Base-by-base conservation (phyloP, 257 asterid genomes). In the Solanum lycopersicoides region DNA sequence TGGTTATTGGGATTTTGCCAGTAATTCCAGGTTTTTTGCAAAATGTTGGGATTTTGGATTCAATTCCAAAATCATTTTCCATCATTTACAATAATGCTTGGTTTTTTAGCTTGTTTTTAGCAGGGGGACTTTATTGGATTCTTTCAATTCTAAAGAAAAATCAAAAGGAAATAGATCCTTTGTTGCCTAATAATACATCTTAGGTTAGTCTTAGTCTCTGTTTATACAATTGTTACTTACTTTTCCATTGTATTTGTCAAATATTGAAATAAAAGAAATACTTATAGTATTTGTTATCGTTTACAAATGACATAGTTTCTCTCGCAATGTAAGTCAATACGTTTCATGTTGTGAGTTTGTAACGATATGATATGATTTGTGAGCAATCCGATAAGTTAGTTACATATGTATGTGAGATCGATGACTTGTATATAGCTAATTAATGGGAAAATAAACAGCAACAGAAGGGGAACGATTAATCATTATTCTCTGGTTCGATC, bases 11-110 rank as follows among this genome's bases (percentile, higher is more conserved):
- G 87, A 88, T 96, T 77, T 86, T 95, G 91, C 99, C 98, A 13
- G 99, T 96, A 83, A 86, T 96, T 84, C 99, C 99, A 5, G 99
- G 99, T 5, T 95, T 96, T 66, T 83, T 96, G 92, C 89, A 92
- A 4, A 96, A 94, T 82, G 89, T 96, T 87, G 98, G 97, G 73
- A n/a, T 91, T 76, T 74, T 96, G 92, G 80, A 88, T 25, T 85
- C 89, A 1, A 90, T 93, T 14, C 90, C 95, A 6, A 87, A 68
- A 18, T 18, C 65, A 20, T 89, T 92, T 45, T 45, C 9, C 0
- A 74, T 90, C 6, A 89, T 94, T 34, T 96, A 96, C 86, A 89
- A 95, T 30, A 96, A 96, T 90, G 97, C 98, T 60, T 96, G 99
- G 99, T 93, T 96, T 89, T 90, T 94, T 86, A 92, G 96, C 89